Evolutionary conservation across 345 rosid species (phyloP).

Genomic region (Moricandia arvensis): DNA sequence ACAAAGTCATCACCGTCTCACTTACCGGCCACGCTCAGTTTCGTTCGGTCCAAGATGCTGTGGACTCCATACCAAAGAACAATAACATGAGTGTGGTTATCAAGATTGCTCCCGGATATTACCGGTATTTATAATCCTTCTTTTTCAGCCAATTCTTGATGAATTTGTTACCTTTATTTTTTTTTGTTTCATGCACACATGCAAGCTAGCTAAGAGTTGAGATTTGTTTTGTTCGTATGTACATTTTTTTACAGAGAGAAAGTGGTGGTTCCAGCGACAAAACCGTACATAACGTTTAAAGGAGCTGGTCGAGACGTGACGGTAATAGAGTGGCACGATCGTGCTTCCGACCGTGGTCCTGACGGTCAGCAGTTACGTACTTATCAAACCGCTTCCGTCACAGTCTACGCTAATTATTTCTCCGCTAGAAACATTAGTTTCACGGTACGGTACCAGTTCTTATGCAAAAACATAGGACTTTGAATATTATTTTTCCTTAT

Average conservation of each 20-base stretch:
- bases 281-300: constrained; percentile 83
- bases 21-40: constrained; percentile 58
- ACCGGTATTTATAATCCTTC: constrained; percentile 46
- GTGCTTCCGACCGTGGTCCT: constrained; percentile 82
- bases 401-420: constrained; percentile 78
- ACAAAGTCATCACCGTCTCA: constrained; percentile 66
- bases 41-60: constrained; percentile 80
- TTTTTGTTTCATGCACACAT: neutral
- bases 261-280: constrained; percentile 78
- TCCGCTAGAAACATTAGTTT: constrained; percentile 89
- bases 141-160: neutral
- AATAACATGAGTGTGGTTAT: constrained; percentile 61
- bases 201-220: neutral
- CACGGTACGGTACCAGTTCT: neutral
- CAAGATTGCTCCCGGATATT: constrained; percentile 67
- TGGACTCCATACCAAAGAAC: constrained; percentile 64
- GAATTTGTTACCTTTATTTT: neutral
- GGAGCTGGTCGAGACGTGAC: constrained; percentile 85
- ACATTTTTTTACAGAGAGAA: constrained; percentile 55
- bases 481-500: neutral
- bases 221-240: neutral
- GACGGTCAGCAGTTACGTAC: constrained; percentile 88
- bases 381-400: constrained; percentile 90
- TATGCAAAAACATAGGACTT: too few species aligned
- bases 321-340: constrained; percentile 93